Base-by-base conservation (phyloP, 257 asterid species). In the Solanum tarapatanum region DNA sequence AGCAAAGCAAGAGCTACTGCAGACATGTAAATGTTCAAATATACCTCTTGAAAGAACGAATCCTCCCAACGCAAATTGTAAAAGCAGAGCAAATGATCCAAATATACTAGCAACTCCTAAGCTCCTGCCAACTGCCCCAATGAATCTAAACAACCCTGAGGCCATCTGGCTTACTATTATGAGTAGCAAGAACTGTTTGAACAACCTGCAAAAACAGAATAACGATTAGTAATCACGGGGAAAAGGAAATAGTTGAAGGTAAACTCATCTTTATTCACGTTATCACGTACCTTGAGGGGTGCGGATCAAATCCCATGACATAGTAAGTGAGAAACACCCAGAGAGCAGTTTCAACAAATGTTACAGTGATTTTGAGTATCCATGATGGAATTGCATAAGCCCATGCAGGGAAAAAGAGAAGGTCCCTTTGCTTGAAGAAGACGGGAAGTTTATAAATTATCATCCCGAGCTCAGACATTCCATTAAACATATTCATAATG, bases 291-390 rank as follows among this genome's bases (percentile, higher is more conserved):
- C 96, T 94, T 86, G 91, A 90, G 1, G 92, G 87, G 66, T 94
- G 93, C 1, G 98, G 98, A 91, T 94, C 98, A 24, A 93, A 94
- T 28, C 96, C 96, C 6, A 94, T 92, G 9, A 92, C 94, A 28
- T 93, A 94, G 89, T 93, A 94, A 36, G 96, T 93, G 89, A 93
- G 41, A 41, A 92, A 87, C 48, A 91, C 90, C 96, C 94, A 94
- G 69, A 93, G 89, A 4, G 84, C 93, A 11, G 90, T 94, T 90
- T 94, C 98, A 23, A 90, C 5, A 14, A 93, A 90, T n/a, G 94
- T 88, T 19, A 90, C 43, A 1, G 97, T 95, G 10, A 94, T 91
- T 87, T 92, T 94, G 82, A 94, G 87, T 70, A 94, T 48, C 97
- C 97, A 94, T 2, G 94, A 69, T 37, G 97, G 97, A 66, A 94